phyloP scores from a whole-genome alignment of 2,329 filamentous ascomycete genomes.

The Niveomyces coronatus region DNA sequence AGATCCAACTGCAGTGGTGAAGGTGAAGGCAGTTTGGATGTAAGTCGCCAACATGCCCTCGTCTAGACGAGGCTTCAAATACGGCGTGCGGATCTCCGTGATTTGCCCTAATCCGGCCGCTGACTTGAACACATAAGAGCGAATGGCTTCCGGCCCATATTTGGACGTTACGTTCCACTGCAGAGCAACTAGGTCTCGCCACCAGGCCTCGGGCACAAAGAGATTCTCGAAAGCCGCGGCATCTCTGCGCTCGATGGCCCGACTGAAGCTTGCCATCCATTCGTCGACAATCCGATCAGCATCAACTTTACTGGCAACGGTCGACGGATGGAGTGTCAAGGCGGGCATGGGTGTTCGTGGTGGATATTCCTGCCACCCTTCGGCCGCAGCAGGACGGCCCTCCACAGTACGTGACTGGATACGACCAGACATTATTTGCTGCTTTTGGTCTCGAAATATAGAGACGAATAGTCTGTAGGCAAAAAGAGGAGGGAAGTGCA shows the following conservation, averaged over 20 bases:
- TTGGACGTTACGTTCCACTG: slow-evolving; percentile 14
- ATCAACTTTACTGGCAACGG: background rate
- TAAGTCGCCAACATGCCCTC: slow-evolving; percentile 10
- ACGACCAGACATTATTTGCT: no score
- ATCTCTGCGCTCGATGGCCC: slow-evolving; percentile 3
- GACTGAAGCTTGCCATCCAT: background rate
- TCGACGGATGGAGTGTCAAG: background rate
- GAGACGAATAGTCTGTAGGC: no score
- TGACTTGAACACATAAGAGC: slow-evolving; percentile 8
- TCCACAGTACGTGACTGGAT: no score
- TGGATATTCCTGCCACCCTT: background rate
- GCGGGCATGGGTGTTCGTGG: background rate
- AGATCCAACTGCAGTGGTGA: slow-evolving; percentile 12
- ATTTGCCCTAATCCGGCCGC: slow-evolving; percentile 4
- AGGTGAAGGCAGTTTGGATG: slow-evolving; percentile 13
- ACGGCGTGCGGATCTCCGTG: slow-evolving; percentile 6
- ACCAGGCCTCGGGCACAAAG: slow-evolving; percentile 14
- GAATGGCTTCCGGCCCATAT: slow-evolving; percentile 11
- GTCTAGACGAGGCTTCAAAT: slow-evolving; percentile 10
- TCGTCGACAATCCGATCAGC: background rate
- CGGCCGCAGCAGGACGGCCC: no score
- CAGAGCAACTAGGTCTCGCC: slow-evolving; percentile 14
- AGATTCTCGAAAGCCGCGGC: slow-evolving; percentile 7
- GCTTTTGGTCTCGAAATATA: no score
- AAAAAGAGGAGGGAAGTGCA: no score